Evolutionary conservation across 2,329 filamentous ascomycete genomes (phyloP), one percentile per base, ranked within the genome.

Genomic region (Neopestalotiopsis clavispora): DNA sequence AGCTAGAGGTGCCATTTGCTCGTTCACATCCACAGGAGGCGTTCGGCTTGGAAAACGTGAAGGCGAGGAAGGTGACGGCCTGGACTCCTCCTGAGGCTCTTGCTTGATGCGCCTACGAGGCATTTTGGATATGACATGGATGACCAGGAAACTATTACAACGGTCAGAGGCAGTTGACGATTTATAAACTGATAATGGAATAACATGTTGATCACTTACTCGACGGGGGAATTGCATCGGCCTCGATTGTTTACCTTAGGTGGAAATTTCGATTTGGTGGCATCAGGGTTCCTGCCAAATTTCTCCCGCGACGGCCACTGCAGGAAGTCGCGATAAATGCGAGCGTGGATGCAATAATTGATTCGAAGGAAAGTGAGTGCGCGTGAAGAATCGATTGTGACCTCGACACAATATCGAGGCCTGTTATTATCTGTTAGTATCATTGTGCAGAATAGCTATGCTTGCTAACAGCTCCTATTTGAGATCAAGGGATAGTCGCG

Each of bases 101-200:
- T 20, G 42, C 52, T 69, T 69, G 49, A 69, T 59, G 9, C n/a
- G 32, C 12, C 59, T 49, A n/a, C 66, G 65, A 13, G 42, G 58
- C 66, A 67, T 67, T 23, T 45, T 32, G 38, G 23, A 45, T 40
- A 49, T 42, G 28, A 28, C 5, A 4, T 38, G 17, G 30, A 1
- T 61, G n/a, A 7, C 32, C 32, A 34, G 12, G n/a, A 20, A 20
- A 61, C 17, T 61, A 13, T n/a, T n/a, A 52, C 9, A n/a, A n/a
- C 6, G 14, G 45, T 52, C 17, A 49, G 45, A 13, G n/a, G n/a
- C 45, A 20, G 45, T 52, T 6, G 14, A 17, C 9, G 13, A 52
- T n/a, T 52, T 52, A 52, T 52, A 52, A 17, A n/a, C 14, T 52
- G 45, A 9, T 17, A 52, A 52, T 7, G 45, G 17, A 9, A 20